phyloP scores from a whole-genome alignment of 108 stramenopile species.

The Nitzschia putrida region DNA sequence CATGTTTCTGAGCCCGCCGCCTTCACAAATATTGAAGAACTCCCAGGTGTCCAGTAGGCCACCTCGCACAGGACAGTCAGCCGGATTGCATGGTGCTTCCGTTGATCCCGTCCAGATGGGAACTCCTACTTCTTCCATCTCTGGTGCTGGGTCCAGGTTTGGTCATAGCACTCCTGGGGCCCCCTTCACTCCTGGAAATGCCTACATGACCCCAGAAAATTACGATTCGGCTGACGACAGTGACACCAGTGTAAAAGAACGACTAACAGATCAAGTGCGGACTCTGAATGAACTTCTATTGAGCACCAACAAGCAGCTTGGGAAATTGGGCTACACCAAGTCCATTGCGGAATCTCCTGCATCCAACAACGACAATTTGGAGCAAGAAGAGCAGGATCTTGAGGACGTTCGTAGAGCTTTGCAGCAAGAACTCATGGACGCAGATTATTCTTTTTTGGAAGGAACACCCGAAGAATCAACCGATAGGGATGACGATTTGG shows the following conservation, averaged over 20 bases:
- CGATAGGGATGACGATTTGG: neutral
- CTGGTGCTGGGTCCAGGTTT: neutral
- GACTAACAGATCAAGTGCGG: slow-evolving; percentile 32
- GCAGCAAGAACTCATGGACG: slow-evolving; percentile 28
- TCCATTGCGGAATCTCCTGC: neutral
- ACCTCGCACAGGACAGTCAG: neutral
- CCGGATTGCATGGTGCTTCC: neutral
- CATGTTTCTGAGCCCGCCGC: neutral
- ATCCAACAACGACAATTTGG: slow-evolving; percentile 34
- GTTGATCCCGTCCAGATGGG: slow-evolving; percentile 16
- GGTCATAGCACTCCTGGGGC: neutral
- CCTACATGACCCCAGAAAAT: too few species aligned
- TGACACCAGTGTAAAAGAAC: slow-evolving; percentile 38
- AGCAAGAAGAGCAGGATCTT: slow-evolving; percentile 29
- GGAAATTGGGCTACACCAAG: slow-evolving; percentile 22
- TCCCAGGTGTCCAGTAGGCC: neutral
- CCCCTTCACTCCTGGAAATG: neutral
- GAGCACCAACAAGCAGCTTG: slow-evolving; percentile 26
- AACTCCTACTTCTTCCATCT: neutral
- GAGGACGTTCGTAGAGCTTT: slow-evolving; percentile 25
- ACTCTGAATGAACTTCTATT: slow-evolving; percentile 29
- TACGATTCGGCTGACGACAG: slow-evolving; percentile 29
- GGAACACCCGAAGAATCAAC: neutral
- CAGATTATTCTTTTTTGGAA: slow-evolving; percentile 25
- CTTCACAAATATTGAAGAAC: neutral